Evolutionary conservation across 2,329 filamentous ascomycete genomes (phyloP).

Genomic region (Penicillium sp.): DNA sequence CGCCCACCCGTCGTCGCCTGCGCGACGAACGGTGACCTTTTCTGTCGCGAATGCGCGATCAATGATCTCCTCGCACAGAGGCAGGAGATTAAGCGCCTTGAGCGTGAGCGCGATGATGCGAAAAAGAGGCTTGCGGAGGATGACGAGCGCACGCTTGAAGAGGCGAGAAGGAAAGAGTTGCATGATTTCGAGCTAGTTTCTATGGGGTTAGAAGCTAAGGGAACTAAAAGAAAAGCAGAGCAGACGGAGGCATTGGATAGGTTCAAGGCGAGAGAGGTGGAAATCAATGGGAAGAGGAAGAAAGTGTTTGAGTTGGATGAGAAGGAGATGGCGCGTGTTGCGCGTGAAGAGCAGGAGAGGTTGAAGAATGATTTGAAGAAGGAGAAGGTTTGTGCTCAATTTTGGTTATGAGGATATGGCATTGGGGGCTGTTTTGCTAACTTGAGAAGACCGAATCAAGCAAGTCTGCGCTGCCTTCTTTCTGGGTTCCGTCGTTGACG

Average conservation of each 20-base stretch:
- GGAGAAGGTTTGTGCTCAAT: conserved; percentile 58
- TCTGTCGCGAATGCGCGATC: conserved; percentile 92
- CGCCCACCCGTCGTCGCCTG: conserved; percentile 85
- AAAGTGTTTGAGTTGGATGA: conserved; percentile 80
- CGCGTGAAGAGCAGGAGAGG: conserved; percentile 66
- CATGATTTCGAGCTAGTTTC: conserved; percentile 82
- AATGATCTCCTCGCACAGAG: conserved; percentile 87
- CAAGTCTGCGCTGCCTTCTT: conserved; percentile 73
- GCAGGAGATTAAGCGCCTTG: conserved; percentile 82
- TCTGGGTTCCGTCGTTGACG: conserved; percentile 87
- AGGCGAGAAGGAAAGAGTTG: conserved; percentile 68
- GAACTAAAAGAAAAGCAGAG: conserved; percentile 29
- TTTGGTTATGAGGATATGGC: neutral
- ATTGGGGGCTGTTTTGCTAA: neutral
- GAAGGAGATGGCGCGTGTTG: conserved; percentile 69
- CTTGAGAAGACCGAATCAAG: conserved; percentile 48
- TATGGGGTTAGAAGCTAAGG: conserved; percentile 55
- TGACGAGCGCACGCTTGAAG: conserved; percentile 61
- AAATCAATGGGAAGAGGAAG: conserved; percentile 56
- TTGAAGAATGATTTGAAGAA: conserved; percentile 68
- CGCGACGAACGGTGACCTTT: conserved; percentile 73
- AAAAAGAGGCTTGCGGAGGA: conserved; percentile 62
- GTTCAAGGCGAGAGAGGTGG: conserved; percentile 42
- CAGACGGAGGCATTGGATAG: conserved; percentile 27
- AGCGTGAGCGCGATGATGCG: conserved; percentile 62